These are phyloP conservation scores for Blastocrithidia nonstop DNA, from an alignment of 208 protist genomes.

Conservation along the genomic window DNA sequence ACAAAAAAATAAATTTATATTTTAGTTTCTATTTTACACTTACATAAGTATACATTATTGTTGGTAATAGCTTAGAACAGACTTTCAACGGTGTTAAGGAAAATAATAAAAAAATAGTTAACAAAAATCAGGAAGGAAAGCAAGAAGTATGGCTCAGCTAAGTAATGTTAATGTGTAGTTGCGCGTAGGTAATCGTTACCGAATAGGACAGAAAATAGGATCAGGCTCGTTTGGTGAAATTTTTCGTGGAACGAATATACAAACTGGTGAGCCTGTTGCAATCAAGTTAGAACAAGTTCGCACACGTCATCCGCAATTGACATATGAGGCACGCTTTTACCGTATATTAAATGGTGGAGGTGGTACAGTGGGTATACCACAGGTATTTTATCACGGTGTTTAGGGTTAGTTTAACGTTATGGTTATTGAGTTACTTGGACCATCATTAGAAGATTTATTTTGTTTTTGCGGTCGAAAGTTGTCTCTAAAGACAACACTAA, in stretches of 20 bases:
- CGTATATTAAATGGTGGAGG: conserved; percentile 67
- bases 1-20: too few species aligned
- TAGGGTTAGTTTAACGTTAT: conserved; percentile 89
- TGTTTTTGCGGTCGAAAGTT: conserved; percentile 76
- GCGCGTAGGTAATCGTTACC: conserved; percentile 91
- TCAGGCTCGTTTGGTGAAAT: conserved; percentile 90
- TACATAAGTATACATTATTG: too few species aligned
- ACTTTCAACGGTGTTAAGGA: too few species aligned
- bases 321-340: conserved; percentile 83
- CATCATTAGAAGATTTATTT: conserved; percentile 86
- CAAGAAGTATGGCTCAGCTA: neutral
- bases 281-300: conserved; percentile 86
- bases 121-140: too few species aligned
- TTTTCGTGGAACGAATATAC: conserved; percentile 84
- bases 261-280: conserved; percentile 77
- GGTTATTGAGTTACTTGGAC: conserved; percentile 89
- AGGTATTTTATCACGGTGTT: conserved; percentile 76
- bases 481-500: conserved; percentile 85
- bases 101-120: too few species aligned
- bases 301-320: conserved; percentile 85
- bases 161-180: conserved; percentile 82
- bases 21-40: too few species aligned
- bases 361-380: conserved; percentile 72
- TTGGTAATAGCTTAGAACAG: too few species aligned
- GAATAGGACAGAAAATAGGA: conserved; percentile 96